Evolutionary conservation across 2,329 filamentous ascomycete genomes (phyloP).

Genomic region (Hysterium pulicare): DNA sequence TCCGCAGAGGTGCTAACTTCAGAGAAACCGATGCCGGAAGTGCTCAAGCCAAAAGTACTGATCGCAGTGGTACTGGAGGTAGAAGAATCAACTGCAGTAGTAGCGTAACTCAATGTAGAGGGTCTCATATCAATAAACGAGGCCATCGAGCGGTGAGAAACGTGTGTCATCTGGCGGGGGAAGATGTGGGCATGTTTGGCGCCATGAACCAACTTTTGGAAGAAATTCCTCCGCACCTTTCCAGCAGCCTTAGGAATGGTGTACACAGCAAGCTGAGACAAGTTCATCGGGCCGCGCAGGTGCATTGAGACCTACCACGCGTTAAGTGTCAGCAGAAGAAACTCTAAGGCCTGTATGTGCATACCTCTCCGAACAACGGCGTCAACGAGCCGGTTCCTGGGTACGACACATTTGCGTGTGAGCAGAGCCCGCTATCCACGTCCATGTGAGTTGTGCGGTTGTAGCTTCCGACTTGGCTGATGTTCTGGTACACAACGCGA

Average conservation of each 20-base stretch:
- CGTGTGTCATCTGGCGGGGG: too few relatives aligned
- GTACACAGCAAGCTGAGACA: constrained; percentile 70
- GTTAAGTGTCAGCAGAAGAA: too few relatives aligned
- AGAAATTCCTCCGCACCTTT: too few relatives aligned
- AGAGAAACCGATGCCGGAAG: too few relatives aligned
- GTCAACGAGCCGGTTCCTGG: constrained; percentile 60
- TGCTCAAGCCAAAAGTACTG: too few relatives aligned
- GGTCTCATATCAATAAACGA: neutral
- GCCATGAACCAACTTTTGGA: too few relatives aligned
- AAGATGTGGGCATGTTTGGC: too few relatives aligned
- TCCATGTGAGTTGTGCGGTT: constrained; percentile 62
- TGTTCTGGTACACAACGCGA: constrained; percentile 64
- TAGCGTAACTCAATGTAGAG: too few relatives aligned
- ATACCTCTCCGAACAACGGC: constrained; percentile 68
- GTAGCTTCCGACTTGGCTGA: constrained; percentile 61
- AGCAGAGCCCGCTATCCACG: constrained; percentile 53
- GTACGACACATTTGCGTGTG: constrained; percentile 51
- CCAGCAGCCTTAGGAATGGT: constrained; percentile 36
- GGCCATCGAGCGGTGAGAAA: neutral
- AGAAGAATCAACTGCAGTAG: too few relatives aligned
- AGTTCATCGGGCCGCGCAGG: constrained; percentile 65
- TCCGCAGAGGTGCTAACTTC: too few relatives aligned
- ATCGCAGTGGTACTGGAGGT: too few relatives aligned
- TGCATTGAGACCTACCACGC: constrained; percentile 64
- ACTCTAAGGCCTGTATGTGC: constrained; percentile 32